Conservation (phyloP, 2,329 filamentous ascomycete genomes). For the Neopestalotiopsis sp. region DNA sequence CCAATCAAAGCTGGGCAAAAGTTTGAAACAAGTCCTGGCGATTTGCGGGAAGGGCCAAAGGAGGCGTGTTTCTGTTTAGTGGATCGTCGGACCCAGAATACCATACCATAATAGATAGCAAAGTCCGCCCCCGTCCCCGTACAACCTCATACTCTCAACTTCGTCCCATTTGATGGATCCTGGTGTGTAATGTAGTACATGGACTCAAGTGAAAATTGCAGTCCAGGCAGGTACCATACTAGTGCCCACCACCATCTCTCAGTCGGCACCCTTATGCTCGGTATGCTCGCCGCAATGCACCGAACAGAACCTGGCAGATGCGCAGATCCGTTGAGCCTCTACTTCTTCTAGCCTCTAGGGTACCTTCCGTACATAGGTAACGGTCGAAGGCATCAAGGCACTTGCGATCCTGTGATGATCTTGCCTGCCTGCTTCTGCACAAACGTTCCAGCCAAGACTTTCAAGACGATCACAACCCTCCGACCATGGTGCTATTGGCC, state of each 20-base stretch:
- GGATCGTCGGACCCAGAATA: background rate
- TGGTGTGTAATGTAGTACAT: background rate
- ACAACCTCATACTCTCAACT: background rate
- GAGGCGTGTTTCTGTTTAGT: constrained; percentile 14
- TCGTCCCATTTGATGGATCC: background rate
- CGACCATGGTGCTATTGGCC: background rate
- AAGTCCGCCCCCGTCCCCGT: background rate
- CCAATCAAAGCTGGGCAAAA: constrained; percentile 1
- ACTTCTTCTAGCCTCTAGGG: too few species aligned
- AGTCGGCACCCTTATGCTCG: background rate
- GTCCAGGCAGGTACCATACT: background rate
- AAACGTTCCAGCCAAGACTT: constrained; percentile 15
- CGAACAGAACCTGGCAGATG: constrained; percentile 1
- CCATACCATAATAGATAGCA: background rate
- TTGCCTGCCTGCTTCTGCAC: background rate
- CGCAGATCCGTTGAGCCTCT: constrained; percentile 1
- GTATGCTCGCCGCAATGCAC: background rate
- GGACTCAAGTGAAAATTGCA: background rate
- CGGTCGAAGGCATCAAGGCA: background rate
- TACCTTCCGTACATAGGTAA: background rate
- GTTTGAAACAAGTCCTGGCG: constrained; percentile 7
- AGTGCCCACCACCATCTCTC: background rate
- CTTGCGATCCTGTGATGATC: background rate
- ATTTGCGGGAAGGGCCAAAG: constrained; percentile 3
- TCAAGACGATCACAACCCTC: constrained; percentile 5